phyloP scores from a whole-genome alignment of 1,139 yeast species.

The Ogataea hybrid region DNA sequence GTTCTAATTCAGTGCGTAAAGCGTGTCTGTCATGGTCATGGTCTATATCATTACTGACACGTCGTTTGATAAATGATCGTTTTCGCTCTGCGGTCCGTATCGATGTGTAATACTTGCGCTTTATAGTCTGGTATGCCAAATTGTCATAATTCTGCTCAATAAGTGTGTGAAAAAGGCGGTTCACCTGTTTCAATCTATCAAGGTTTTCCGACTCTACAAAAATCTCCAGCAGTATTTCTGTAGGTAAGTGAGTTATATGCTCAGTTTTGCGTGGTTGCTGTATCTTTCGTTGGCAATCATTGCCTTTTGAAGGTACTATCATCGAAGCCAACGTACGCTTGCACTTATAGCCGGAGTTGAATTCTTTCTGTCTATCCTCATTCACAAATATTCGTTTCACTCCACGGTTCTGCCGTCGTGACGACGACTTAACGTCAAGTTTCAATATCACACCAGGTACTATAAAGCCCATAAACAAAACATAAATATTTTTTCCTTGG shows the following conservation, averaged over 20 bases:
- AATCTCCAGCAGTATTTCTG: constrained; percentile 15
- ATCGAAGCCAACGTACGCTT: not conserved
- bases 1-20: constrained; percentile 12
- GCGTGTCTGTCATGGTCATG: constrained; percentile 19
- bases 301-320: not conserved
- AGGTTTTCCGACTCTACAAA: constrained; percentile 13
- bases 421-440: constrained; percentile 5
- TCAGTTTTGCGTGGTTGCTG: not conserved
- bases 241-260: constrained; percentile 12
- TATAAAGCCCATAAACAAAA: constrained; percentile 17
- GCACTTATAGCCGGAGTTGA: constrained; percentile 7
- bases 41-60: constrained; percentile 18
- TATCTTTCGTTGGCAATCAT: not conserved
- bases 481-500: not conserved
- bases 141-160: constrained; percentile 5
- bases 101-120: constrained; percentile 6
- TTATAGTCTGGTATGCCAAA: constrained; percentile 8
- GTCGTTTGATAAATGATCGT: constrained; percentile 13
- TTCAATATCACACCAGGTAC: constrained; percentile 15
- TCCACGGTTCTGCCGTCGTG: constrained; percentile 7
- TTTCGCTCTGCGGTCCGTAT: constrained; percentile 5
- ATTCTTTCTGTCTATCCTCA: constrained; percentile 2
- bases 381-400: constrained; percentile 7
- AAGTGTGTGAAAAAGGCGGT: constrained; percentile 4
- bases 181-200: not conserved